Evolutionary conservation across 192 early-diverging fungal species (phyloP), one percentile per base, ranked within the genome.

Genomic region (Hyaloraphidium curvatum): DNA sequence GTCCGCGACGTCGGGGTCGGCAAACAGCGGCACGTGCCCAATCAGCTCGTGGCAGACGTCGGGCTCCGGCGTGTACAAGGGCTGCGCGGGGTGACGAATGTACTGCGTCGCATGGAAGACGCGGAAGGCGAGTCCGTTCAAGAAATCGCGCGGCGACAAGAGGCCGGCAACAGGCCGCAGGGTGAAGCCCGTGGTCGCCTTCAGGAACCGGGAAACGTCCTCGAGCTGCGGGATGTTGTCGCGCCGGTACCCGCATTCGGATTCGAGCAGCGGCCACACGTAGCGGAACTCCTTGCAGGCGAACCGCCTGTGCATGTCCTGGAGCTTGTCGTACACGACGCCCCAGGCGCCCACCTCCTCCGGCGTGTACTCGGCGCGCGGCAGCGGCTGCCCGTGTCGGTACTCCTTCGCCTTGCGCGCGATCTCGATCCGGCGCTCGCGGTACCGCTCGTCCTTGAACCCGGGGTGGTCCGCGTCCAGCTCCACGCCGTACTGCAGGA

Each of bases 81-180:
- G 92, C 37, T 73, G 71, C 2, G 86, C 87, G 63, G 83, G 77
- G 62, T 97, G 92, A 25, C 92, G 85, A 64, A 97, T 89, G 65
- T 97, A 97, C 69, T 97, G 92, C 7, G 92, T 97, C 35, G 80
- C 84, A 67, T 91, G 86, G 74, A 97, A 97, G 3, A 97, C 89
- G 41, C 92, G 80, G 74, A 97, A 97, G 2, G 89, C 92, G 63
- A 97, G 76, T 25, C 82, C 83, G 62, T 97, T 97, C 58, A 97
- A 66, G 60, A 97, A 97, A 64, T 97, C 92, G 27, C 92, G 72
- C 27, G 83, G 80, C 35, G 86, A 84, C 43, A 97, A 73, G 11
- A 97, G 70, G 3, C 91, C 92, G 82, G 87, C 90, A 14, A 91
- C 88, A 1, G 92, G 92, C 25, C 92, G 80, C 55, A 97, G 58